These are phyloP conservation scores for Magnusiomyces starmeri DNA, from an alignment of 1,139 yeast species.

Conservation along the genomic window DNA sequence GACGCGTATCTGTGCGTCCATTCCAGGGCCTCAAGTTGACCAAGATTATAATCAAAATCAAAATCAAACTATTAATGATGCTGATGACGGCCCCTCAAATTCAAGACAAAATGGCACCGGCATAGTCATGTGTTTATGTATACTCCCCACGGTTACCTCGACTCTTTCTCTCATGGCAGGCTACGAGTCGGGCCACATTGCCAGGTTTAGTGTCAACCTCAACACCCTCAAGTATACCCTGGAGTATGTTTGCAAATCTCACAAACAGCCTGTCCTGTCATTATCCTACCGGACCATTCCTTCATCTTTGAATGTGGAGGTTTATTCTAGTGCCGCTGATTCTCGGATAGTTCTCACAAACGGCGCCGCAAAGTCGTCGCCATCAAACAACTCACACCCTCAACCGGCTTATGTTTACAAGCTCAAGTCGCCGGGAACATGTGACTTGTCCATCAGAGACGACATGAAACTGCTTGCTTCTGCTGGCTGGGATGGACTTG, in stretches of 20 bases:
- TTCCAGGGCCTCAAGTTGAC: constrained; percentile 4
- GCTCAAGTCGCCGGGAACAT: constrained; percentile 5
- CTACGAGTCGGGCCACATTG: constrained; percentile 37
- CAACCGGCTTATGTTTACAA: constrained; percentile 9
- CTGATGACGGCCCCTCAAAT: constrained; percentile 10
- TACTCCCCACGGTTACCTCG: constrained; percentile 13
- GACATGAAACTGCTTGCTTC: constrained; percentile 31
- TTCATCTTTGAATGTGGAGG: constrained; percentile 11
- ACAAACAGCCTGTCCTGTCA: constrained; percentile 34
- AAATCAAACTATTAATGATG: constrained; percentile 9
- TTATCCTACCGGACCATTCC: constrained; percentile 18
- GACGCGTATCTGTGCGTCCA: constrained; percentile 5
- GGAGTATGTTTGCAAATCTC: constrained; percentile 17
- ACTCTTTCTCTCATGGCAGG: constrained; percentile 30
- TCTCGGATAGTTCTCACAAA: constrained; percentile 19
- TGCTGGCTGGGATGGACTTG: constrained; percentile 39
- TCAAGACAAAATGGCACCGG: constrained; percentile 23
- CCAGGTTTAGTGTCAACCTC: constrained; percentile 33
- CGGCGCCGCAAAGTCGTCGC: not conserved
- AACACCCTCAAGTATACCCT: constrained; percentile 19
- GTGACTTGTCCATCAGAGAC: constrained; percentile 24
- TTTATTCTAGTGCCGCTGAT: constrained; percentile 30
- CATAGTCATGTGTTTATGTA: constrained; percentile 35
- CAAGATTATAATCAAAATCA: not conserved
- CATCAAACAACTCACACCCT: constrained; percentile 11